These are phyloP conservation scores for Oenanthe sinensis DNA, from an alignment of 129 eudicot genomes.

Conservation along the genomic window DNA sequence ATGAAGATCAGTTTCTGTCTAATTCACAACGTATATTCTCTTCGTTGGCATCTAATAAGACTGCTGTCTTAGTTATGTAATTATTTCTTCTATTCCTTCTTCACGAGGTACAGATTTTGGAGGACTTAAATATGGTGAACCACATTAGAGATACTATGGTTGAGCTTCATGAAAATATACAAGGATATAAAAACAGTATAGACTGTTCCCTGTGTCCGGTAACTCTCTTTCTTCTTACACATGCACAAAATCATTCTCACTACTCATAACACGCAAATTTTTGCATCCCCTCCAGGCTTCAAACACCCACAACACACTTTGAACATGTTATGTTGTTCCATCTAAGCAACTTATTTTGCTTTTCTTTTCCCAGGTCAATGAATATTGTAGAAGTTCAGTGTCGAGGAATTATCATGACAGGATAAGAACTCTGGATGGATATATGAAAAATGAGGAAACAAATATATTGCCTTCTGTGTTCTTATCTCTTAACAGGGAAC, in stretches of 20 bases:
- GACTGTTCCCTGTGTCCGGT: slow-evolving; percentile 53
- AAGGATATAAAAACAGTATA: slow-evolving; percentile 15
- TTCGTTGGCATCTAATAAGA: neutral
- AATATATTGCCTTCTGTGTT: slow-evolving; percentile 14
- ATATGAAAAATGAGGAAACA: slow-evolving; percentile 20
- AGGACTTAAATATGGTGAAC: slow-evolving; percentile 57
- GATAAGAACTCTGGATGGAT: slow-evolving; percentile 19
- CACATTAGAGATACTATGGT: slow-evolving; percentile 43
- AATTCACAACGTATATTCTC: neutral
- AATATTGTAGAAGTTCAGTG: slow-evolving; percentile 32
- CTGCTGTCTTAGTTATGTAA: neutral
- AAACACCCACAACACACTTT: neutral
- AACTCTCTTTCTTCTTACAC: slow-evolving; percentile 22
- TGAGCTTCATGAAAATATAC: slow-evolving; percentile 37
- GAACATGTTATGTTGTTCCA: neutral
- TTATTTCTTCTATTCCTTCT: neutral
- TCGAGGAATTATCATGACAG: slow-evolving; percentile 23
- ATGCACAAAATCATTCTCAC: neutral
- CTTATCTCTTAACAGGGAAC: slow-evolving; percentile 17
- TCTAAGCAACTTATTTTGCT: slow-evolving; percentile 18
- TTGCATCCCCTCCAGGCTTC: neutral
- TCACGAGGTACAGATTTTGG: slow-evolving; percentile 38
- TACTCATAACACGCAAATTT: neutral
- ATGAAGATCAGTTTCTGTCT: neutral
- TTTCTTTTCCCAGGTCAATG: slow-evolving; percentile 50